These are phyloP conservation scores for Pichia sp. DNA, from an alignment of 1,139 yeast genomes.

Conservation along the genomic window DNA sequence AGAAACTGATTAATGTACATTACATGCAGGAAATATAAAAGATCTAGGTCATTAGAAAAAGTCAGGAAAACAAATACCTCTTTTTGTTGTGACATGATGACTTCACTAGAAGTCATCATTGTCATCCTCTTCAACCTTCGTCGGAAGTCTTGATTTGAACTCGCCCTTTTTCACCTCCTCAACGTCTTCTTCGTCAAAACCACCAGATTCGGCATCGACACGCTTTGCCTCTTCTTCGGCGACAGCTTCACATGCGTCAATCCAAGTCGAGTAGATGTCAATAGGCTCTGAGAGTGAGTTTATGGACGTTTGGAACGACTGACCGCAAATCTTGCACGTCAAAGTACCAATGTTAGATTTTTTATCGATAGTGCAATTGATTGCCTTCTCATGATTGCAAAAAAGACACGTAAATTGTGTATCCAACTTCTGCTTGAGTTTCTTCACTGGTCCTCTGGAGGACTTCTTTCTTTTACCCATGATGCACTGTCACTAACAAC, in stretches of 20 bases:
- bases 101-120: not conserved
- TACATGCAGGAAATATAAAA: not conserved
- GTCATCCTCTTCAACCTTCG: constrained; percentile 12
- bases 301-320: constrained; percentile 84
- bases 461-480: constrained; percentile 91
- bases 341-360: constrained; percentile 80
- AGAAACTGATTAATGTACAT: constrained; percentile 1
- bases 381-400: constrained; percentile 94
- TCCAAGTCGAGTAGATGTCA: constrained; percentile 96
- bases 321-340: constrained; percentile 92
- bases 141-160: not conserved
- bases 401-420: constrained; percentile 87
- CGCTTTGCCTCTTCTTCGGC: constrained; percentile 57
- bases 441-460: constrained; percentile 76
- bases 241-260: constrained; percentile 96
- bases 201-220: constrained; percentile 32
- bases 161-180: constrained; percentile 27
- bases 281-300: constrained; percentile 83
- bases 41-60: not conserved
- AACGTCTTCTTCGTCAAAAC: constrained; percentile 31
- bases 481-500: not conserved
- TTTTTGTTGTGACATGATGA: not conserved
- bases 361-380: constrained; percentile 83
- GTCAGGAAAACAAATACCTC: not conserved
- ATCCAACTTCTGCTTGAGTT: constrained; percentile 75